Evolutionary conservation across 129 eudicot genomes (phyloP).

Genomic region (Chrysanthemum makinoi): DNA sequence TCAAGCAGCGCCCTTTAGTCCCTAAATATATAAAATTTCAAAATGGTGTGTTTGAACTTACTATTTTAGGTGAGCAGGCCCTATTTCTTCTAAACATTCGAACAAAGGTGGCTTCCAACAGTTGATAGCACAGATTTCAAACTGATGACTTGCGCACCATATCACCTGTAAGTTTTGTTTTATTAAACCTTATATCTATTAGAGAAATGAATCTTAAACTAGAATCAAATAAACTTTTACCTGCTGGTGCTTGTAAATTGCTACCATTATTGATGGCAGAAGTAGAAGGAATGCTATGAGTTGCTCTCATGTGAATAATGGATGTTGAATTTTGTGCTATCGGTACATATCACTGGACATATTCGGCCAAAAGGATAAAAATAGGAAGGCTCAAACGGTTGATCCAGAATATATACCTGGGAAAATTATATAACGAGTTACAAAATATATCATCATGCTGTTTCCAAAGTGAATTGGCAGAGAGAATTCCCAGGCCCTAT

Average conservation of each 20-base stretch:
- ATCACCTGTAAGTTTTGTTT: conserved; percentile 40
- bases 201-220: conserved; percentile 3
- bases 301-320: conserved; percentile 44
- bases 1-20: not conserved
- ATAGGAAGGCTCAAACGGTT: conserved; percentile 68
- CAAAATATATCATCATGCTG: not conserved
- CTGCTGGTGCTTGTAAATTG: conserved; percentile 33
- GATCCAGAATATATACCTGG: conserved; percentile 85
- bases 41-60: conserved; percentile 31
- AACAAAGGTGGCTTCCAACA: conserved; percentile 77
- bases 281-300: conserved; percentile 17
- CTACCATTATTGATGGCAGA: conserved; percentile 21
- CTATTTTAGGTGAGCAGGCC: conserved; percentile 82
- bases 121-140: conserved; percentile 71
- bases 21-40: too few relatives aligned
- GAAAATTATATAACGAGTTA: conserved; percentile 7
- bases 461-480: not conserved
- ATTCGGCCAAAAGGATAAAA: conserved; percentile 73
- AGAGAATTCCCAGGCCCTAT: too few relatives aligned
- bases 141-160: conserved; percentile 34
- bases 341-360: conserved; percentile 54
- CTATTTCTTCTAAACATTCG: conserved; percentile 65
- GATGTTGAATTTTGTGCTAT: conserved; percentile 38
- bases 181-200: not conserved
- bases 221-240: conserved; percentile 29